A percentile compares a stretch with the other conserved stretches of the same genome.
Conservation (phyloP, 1,139 yeast genomes). For the Blastobotrys aristatus region DNA sequence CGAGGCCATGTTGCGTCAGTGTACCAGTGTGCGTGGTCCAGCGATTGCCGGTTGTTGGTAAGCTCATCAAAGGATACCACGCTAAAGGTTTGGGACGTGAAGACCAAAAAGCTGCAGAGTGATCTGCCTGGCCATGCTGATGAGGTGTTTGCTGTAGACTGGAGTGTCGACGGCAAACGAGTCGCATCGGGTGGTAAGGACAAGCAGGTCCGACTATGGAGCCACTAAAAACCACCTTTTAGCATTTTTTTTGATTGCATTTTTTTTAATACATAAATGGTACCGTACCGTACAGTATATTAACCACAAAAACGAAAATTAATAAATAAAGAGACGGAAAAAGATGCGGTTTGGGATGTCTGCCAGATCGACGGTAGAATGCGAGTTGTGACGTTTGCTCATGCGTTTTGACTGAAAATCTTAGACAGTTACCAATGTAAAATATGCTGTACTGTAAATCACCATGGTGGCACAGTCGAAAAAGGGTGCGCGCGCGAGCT, state of each 20-base stretch:
- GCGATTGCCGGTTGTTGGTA: constrained; percentile 85
- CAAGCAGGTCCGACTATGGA: constrained; percentile 89
- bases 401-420: too few relatives aligned
- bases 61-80: constrained; percentile 97
- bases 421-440: too few relatives aligned
- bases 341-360: too few relatives aligned
- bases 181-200: constrained; percentile 98
- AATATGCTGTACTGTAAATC: too few relatives aligned
- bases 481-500: too few relatives aligned
- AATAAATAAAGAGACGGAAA: too few relatives aligned
- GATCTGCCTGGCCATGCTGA: constrained; percentile 96
- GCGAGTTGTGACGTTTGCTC: too few relatives aligned
- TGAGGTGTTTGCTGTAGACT: constrained; percentile 94
- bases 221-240: constrained; percentile 48
- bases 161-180: constrained; percentile 92
- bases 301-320: too few relatives aligned
- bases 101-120: constrained; percentile 73
- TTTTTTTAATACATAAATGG: too few relatives aligned
- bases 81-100: constrained; percentile 92
- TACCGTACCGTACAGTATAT: too few relatives aligned
- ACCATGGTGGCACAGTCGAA: too few relatives aligned
- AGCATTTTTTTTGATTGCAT: not conserved
- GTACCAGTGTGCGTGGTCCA: constrained; percentile 98
- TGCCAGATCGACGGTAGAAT: too few relatives aligned
- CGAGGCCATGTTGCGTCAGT: constrained; percentile 98